Conservation (phyloP, 2,329 filamentous ascomycete genomes). For the Nannizziopsis barbatae region DNA sequence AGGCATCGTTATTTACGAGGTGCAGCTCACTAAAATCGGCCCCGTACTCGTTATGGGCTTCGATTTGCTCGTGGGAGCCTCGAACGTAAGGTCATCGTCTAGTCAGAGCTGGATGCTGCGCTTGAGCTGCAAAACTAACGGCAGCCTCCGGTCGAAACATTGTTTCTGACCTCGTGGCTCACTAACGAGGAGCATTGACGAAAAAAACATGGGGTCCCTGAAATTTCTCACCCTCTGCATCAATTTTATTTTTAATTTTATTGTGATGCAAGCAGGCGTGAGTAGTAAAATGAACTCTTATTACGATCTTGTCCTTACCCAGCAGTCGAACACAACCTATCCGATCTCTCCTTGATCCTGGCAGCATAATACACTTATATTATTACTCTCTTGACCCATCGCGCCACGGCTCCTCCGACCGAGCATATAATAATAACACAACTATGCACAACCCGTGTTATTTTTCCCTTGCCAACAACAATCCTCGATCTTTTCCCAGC, state of each 20-base stretch:
- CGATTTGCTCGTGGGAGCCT: conserved; percentile 1
- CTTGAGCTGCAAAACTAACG: conserved; percentile 13
- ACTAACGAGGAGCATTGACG: conserved; percentile 2
- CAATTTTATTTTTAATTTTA: conserved; percentile 10
- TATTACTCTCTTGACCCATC: neutral
- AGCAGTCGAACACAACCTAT: conserved; percentile 6
- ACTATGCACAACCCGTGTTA: conserved; percentile 12
- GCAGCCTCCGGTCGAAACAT: conserved; percentile 13
- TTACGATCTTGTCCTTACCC: conserved; percentile 2
- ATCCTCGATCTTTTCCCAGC: conserved; percentile 1
- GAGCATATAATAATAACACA: conserved; percentile 15
- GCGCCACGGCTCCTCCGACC: conserved; percentile 9
- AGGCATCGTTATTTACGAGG: conserved; percentile 6
- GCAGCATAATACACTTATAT: conserved; percentile 4
- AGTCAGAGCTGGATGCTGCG: conserved; percentile 13
- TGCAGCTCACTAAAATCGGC: neutral
- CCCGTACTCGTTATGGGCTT: conserved; percentile 9
- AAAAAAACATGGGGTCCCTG: neutral
- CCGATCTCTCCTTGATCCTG: conserved; percentile 8
- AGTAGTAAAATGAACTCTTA: conserved; percentile 9
- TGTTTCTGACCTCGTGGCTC: conserved; percentile 10
- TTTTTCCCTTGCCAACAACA: conserved; percentile 11
- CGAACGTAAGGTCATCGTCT: conserved; percentile 11
- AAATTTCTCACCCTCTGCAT: conserved; percentile 5
- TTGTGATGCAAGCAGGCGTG: conserved; percentile 10